Base-by-base conservation (phyloP, 495 filamentous ascomycete genomes). In the Penicillium antarcticum region DNA sequence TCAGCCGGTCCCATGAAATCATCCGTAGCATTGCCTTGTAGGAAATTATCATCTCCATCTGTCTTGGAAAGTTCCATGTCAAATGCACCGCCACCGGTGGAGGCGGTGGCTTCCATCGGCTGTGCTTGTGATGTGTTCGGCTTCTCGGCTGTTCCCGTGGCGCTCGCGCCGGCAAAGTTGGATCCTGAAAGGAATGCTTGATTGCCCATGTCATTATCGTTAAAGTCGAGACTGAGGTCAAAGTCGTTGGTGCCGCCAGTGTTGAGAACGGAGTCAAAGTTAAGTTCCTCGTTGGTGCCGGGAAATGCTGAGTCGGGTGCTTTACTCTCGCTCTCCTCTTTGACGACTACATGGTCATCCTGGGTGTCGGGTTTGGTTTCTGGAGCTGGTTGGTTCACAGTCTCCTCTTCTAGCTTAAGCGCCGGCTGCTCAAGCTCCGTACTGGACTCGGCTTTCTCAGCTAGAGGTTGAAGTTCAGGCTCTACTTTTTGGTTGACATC, bases 201-300 rank as follows among this genome's bases (percentile, higher is more conserved):
- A 49, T 74, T 71, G 6, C 67, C 69, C 44, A 70, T 62, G n/a
- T 70, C 68, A 36, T 77, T 75, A 37, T 70, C 67, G 35, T 68
- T 60, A 55, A 79, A 77, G 48, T 75, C 72, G 7, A 79, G 60
- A 41, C 72, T 73, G 3, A 80, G 66, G 37, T 78, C 66, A 26
- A 79, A 70, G 6, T 71, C 70, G 46, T 74, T 75, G 1, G 60
- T 40, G 10, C 59, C 65, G 13, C 61, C 59, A 21, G 44, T 53
- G 8, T 70, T 62, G 11, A 75, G 63, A 26, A 69, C 57, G 0
- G 70, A 68, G 38, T 73, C 68, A 31, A 73, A 74, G 16, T 71
- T 73, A 38, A 75, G 55, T 1, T 74, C 73, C 18, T 68, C 63
- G 11, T 42, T 45, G 9, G 60, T 32, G 3, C 48, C 60, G 18